Base-by-base conservation (phyloP, 352 stramenopile species). In the Pythium aristosporum region DNA sequence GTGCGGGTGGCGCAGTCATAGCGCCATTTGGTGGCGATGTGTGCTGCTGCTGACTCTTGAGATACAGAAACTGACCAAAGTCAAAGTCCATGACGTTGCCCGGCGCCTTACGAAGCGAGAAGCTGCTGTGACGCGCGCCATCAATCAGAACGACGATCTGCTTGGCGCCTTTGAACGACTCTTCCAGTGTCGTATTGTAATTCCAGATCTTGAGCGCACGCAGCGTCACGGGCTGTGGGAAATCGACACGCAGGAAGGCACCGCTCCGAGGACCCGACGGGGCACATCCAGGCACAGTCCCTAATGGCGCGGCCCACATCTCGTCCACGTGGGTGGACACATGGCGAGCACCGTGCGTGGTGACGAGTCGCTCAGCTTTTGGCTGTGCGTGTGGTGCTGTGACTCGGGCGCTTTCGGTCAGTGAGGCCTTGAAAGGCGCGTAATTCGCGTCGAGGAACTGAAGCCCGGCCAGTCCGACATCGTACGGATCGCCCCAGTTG, bases 1-100 rank as follows among this genome's bases (percentile, higher is more conserved):
- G 39, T 1, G 53, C 42, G 7, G 41, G 13, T 15, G 20, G 23
- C 16, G 44, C 5, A 15, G 13, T 20, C 10, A 36, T n/a, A n/a
- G 23, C 10, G 2, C n/a, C 25, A 25, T 16, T 50, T 21, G 61
- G 39, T 34, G 51, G 21, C 28, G 46, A 36, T 16, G 30, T 21
- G 44, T 28, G 46, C 30, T 16, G 21, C 15, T 57, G 34, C 21
- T 64, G 57, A 36, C 49, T 59, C 32, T 59, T 57, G 13, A 89
- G 61, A 57, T 89, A 79, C 37, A 96, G 61, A 46, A 90, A 88
- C 67, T 96, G 88, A 1, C 83, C 82, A 67, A 93, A 96, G 61
- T 96, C 88, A 49, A 96, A 94, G 30, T 86, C 75, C 60, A 75
- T 89, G 51, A 79, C 66, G 69, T 89, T 85, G 5, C 85, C 86